Base-by-base conservation (phyloP, 2,329 filamentous ascomycete species). In the Pseudogymnoascus pannorum region DNA sequence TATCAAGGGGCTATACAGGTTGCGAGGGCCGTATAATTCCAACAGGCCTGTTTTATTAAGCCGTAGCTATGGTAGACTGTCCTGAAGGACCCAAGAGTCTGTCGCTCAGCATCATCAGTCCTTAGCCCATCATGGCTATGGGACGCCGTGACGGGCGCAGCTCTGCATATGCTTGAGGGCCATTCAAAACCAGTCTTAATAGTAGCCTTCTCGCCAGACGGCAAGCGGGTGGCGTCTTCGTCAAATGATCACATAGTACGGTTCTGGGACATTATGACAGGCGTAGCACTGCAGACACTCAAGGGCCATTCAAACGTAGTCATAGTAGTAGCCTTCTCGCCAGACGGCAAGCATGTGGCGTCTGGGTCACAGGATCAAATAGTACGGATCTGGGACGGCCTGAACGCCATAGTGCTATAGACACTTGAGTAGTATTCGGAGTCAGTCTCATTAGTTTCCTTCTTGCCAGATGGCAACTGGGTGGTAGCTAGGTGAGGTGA, bases 371-470 rank as follows among this genome's bases (percentile, higher is more conserved):
- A 51, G n/a, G 65, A 66, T 48, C 6, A 9, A 20, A 66, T 59
- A 1, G 58, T 64, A 14, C 24, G 59, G 63, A 59, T 66, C 26
- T 66, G 62, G 62, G 60, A 66, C 40, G 40, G 29, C n/a, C 24
- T 48, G 14, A 63, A 48, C 7, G 66, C 65, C 63, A 31, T 60
- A 54, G 62, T 18, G 12, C 22, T 67, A 12, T 61, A 66, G 57
- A 67, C 64, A 58, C 64, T 70, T 40, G 58, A 68, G 16, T 44
- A 44, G 26, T 44, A 61, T 18, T 57, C 5, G 2, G 42, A 57
- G 4, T 61, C 20, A 5, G 20, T 54, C 20, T 6, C 4, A 9
- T 22, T 24, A 14, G 51, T 62, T 20, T 58, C 57, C 31, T 64
- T 64, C 54, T 64, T 59, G 26, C 42, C 61, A 20, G 59, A 63